These are phyloP conservation scores for Nicotiana undulata DNA, from an alignment of 257 asterid genomes.

Conservation along the genomic window DNA sequence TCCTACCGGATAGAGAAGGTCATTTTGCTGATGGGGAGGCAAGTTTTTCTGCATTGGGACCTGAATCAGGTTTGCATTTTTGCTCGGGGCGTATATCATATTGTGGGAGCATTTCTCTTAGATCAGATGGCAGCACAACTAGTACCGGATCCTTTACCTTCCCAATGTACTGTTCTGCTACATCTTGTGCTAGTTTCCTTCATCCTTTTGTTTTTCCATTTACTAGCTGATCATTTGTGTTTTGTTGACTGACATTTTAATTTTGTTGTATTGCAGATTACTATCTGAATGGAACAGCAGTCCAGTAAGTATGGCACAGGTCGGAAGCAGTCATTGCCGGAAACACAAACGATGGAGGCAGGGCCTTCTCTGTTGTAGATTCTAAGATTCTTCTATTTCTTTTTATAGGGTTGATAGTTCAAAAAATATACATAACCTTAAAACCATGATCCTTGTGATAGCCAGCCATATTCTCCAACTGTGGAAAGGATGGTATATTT, in stretches of 20 bases:
- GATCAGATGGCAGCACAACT: conserved; percentile 80
- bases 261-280: conserved; percentile 40
- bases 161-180: conserved; percentile 54
- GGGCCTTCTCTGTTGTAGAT: conserved; percentile 77
- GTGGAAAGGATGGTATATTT: conserved; percentile 18
- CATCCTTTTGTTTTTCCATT: background rate
- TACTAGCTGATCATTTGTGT: background rate
- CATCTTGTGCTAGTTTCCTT: background rate
- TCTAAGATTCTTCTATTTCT: conserved; percentile 25
- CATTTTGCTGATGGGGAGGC: conserved; percentile 52
- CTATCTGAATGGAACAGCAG: conserved; percentile 82
- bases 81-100: conserved; percentile 47
- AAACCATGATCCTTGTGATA: conserved; percentile 1
- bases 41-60: conserved; percentile 54
- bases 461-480: conserved; percentile 22
- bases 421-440: background rate
- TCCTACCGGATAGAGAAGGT: conserved; percentile 17
- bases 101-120: conserved; percentile 67
- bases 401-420: conserved; percentile 13
- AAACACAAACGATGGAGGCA: conserved; percentile 67
- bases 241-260: background rate
- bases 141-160: conserved; percentile 81
- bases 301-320: conserved; percentile 75
- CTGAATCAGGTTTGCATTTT: conserved; percentile 27
- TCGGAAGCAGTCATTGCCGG: conserved; percentile 37